Base-by-base conservation (phyloP, 1,139 yeast genomes). In the Wickerhamiella infanticola region DNA sequence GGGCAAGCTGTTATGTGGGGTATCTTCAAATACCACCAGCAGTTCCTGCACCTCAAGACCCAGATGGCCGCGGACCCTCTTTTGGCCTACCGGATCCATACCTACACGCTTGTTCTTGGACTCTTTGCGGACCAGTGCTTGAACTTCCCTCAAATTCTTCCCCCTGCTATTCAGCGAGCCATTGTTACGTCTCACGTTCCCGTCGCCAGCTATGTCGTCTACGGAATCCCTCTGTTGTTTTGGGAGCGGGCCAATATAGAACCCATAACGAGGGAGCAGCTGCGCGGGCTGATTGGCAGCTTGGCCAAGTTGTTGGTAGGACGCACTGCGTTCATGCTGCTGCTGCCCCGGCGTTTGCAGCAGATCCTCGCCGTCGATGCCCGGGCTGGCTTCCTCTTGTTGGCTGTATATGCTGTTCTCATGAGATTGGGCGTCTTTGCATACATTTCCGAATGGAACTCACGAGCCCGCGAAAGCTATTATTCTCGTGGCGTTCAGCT, bases 1-100 rank as follows among this genome's bases (percentile, higher is more conserved):
- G 50, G 54, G 1, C 27, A 45, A 23, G 33, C 33, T 11, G 33
- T 29, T 11, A 1, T 39, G 33, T 29, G 33, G 33, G 33, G 9
- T 29, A 29, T 29, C 11, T 29, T 29, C 3, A 29, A 29, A 11
- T 29, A 29, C 33, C 33, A 29, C 33, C 33, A 29, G 33, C 33
- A 29, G 11, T 29, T 29, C 11, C 11, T 29, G 11, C 33, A 11
- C 11, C 11, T 29, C 9, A 11, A 29, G 33, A 7, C 33, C 11
- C 33, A 29, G 11, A 11, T 29, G 7, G 9, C 9, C 11, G 33
- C 7, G 11, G 33, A 29, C 11, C 33, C 33, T 11, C 7, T 7
- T 7, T 11, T 29, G 11, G 33, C 11, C 7, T 29, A 29, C 33
- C 33, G 33, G 9, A 29, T 29, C 9, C 33, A 29, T 11, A 29